Evolutionary conservation across 768 basidiomycete species (phyloP).

Genomic region (Podaxis sp.): DNA sequence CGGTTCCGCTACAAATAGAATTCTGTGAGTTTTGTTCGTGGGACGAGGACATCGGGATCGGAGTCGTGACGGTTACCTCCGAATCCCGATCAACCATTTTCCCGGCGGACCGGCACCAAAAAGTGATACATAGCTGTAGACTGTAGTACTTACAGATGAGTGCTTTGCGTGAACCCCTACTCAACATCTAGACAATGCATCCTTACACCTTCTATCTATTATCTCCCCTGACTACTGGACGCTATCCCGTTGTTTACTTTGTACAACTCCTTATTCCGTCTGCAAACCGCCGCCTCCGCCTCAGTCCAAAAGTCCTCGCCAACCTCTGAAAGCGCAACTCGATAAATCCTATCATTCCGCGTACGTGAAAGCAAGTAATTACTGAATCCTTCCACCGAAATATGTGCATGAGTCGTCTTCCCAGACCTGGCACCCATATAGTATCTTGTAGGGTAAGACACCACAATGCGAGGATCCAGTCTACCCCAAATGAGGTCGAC

Average conservation of each 20-base stretch:
- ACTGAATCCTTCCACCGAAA: not conserved
- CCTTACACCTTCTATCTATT: too few species aligned
- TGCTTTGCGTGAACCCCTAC: too few species aligned
- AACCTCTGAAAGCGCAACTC: not conserved
- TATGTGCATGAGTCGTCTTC: not conserved
- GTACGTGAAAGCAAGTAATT: not conserved
- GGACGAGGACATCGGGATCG: not conserved
- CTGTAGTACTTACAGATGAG: too few species aligned
- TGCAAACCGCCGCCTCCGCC: not conserved
- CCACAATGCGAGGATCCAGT: not conserved
- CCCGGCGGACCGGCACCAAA: not conserved
- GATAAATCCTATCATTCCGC: not conserved
- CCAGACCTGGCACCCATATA: not conserved
- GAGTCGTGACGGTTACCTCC: not conserved
- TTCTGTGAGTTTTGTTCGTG: too few species aligned
- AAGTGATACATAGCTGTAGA: too few species aligned
- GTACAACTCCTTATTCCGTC: not conserved
- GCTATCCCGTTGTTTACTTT: not conserved
- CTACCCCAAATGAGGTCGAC: conserved; percentile 5
- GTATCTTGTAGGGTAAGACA: not conserved
- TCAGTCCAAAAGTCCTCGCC: conserved; percentile 1
- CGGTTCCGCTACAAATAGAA: too few species aligned
- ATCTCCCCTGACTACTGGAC: too few species aligned
- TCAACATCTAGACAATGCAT: too few species aligned
- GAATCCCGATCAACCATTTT: not conserved